Base-by-base conservation (phyloP, 768 basidiomycete genomes). In the Tricholoma hemisulphureum region DNA sequence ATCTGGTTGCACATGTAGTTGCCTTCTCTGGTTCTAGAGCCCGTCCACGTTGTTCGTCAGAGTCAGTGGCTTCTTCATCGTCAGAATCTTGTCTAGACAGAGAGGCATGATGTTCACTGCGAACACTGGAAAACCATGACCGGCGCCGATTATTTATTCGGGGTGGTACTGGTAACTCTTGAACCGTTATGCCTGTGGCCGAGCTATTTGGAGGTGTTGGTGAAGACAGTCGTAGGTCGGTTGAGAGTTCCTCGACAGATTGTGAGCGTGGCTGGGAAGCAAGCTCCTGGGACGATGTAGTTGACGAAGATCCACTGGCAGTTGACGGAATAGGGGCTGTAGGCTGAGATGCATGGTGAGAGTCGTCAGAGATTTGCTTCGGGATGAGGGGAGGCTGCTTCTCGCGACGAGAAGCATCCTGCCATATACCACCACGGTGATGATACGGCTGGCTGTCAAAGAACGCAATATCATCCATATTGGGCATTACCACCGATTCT, bases 401-500 rank as follows among this genome's bases (percentile, higher is more conserved):
- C 71, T 56, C 79, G 26, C 64, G 73, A 28, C 87, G 79, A 3
- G 75, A 80, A 7, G 94, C 88, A 61, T 94, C 91, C 7, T 84
- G 79, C 83, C 89, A 98, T 61, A 99, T 90, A 6, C 95, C 96
- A 45, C 95, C 96, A 34, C 96, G 86, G 57, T 82, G 86, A 51
- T 67, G 64, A 64, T 82, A 87, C 2, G 68, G 64, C 3, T 66
- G 66, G 32, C 89, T 95, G 70, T 97, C 90, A 69, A 96, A 98
- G 80, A 95, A 98, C 11, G 95, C 81, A 58, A 98, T 90, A 66
- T 99, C 97, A 70, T 99, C 97, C 94, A 98, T 97, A 73, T 97
- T 93, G 5, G 97, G 97, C 69, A 95, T 75, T 18, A 99, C 97
- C 18, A 98, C 83, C 0, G 95, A 95, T 63, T 99, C 96, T 64